phyloP scores from a whole-genome alignment of 1,139 yeast species.

The Geotrichum bryndzae region DNA sequence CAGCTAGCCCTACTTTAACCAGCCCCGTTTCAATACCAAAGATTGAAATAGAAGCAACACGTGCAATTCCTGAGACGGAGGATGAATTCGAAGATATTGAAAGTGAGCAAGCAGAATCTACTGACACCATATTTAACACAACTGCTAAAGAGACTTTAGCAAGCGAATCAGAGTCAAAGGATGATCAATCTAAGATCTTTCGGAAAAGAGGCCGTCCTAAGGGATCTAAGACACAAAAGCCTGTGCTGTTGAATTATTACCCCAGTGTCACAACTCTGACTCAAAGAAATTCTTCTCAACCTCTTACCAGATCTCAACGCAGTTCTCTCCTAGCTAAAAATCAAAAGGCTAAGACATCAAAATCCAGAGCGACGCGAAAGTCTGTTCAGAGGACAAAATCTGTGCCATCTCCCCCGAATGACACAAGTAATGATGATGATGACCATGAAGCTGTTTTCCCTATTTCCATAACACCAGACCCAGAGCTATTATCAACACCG shows the following conservation, averaged over 20 bases:
- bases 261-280: not conserved
- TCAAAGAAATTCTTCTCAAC: not conserved
- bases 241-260: not conserved
- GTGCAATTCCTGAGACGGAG: not conserved
- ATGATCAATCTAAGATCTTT: not conserved
- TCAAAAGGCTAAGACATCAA: not conserved
- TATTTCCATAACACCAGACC: not conserved
- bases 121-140: not conserved
- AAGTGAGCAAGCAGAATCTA: not conserved
- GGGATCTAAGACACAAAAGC: constrained; percentile 2
- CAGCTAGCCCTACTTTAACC: not conserved
- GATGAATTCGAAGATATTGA: not conserved
- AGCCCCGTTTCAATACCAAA: not conserved
- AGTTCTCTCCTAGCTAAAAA: not conserved
- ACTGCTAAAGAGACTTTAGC: not conserved
- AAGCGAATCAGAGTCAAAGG: not conserved
- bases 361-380: not conserved
- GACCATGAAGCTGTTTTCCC: not conserved
- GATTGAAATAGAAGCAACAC: not conserved
- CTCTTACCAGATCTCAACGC: not conserved
- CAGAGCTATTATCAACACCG: not conserved
- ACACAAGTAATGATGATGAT: not conserved
- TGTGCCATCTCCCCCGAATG: not conserved
- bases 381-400: not conserved
- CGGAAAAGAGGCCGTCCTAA: constrained; percentile 6